These are phyloP conservation scores for Boletus insuetus DNA, from an alignment of 768 basidiomycete species.

Conservation along the genomic window DNA sequence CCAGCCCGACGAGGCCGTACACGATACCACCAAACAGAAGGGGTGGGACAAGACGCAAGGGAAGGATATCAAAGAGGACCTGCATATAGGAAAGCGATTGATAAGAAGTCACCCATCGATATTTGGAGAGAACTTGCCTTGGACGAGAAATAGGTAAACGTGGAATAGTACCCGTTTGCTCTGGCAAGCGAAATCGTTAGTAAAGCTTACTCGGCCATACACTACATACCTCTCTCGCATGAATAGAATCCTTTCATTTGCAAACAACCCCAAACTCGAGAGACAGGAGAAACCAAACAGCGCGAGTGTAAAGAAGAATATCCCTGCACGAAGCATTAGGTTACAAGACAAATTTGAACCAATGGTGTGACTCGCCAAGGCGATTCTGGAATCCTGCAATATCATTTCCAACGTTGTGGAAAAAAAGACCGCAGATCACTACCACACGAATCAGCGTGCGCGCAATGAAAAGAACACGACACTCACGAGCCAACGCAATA, in stretches of 20 bases:
- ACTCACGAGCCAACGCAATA: slow-evolving; percentile 78
- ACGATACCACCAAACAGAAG: slow-evolving; percentile 95
- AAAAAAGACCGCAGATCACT: slow-evolving; percentile 94
- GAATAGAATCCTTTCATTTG: slow-evolving; percentile 93
- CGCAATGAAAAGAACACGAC: not conserved
- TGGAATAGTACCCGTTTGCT: slow-evolving; percentile 96
- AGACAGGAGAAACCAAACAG: slow-evolving; percentile 97
- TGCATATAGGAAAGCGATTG: slow-evolving; percentile 25
- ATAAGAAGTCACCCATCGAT: not conserved
- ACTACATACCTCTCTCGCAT: slow-evolving; percentile 87
- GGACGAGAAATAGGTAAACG: slow-evolving; percentile 94
- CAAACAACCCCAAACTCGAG: slow-evolving; percentile 90
- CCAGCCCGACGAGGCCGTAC: slow-evolving; percentile 92
- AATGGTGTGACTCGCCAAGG: slow-evolving; percentile 49
- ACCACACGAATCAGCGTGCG: slow-evolving; percentile 1
- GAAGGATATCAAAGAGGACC: slow-evolving; percentile 96
- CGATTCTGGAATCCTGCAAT: slow-evolving; percentile 98
- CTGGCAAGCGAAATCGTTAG: slow-evolving; percentile 38
- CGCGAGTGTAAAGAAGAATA: slow-evolving; percentile 97
- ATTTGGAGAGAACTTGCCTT: slow-evolving; percentile 49
- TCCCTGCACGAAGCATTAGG: slow-evolving; percentile 42
- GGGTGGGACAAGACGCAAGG: slow-evolving; percentile 91
- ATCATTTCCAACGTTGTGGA: slow-evolving; percentile 86
- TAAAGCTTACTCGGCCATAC: not conserved
- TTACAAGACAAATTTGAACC: not conserved